phyloP scores from a whole-genome alignment of 345 rosid species.

The Brassica cretica region DNA sequence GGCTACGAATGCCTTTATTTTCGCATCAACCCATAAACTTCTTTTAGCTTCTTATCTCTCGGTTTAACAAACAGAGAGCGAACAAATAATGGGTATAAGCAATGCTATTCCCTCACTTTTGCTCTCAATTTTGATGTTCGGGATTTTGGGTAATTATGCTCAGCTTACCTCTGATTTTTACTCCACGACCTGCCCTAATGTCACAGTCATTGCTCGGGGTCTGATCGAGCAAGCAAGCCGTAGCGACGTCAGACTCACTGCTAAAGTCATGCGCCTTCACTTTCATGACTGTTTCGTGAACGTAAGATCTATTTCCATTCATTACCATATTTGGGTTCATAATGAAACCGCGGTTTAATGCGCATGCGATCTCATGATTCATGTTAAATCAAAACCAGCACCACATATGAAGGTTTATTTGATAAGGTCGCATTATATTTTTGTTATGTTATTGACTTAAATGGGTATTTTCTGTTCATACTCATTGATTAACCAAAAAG shows the following conservation, averaged over 20 bases:
- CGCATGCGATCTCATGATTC: neutral
- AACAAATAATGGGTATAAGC: constrained; percentile 25
- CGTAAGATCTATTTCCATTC: constrained; percentile 34
- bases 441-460: neutral
- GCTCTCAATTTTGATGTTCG: constrained; percentile 9
- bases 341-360: neutral
- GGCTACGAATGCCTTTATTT: neutral
- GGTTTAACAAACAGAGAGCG: constrained; percentile 1
- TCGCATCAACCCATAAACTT: neutral
- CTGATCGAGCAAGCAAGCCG: constrained; percentile 34
- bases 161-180: constrained; percentile 28
- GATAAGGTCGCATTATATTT: neutral
- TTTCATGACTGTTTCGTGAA: constrained; percentile 72
- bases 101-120: constrained; percentile 1
- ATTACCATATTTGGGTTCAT: neutral
- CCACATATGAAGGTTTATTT: neutral
- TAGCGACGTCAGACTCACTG: constrained; percentile 31
- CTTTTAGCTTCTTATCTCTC: constrained; percentile 14
- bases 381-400: neutral
- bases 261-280: constrained; percentile 47
- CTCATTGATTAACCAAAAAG: neutral
- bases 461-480: neutral
- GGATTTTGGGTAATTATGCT: constrained; percentile 13
- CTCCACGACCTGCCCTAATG: constrained; percentile 33
- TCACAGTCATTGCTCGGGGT: constrained; percentile 23